phyloP scores from a whole-genome alignment of 1,284 basidiomycete species.

The Pterulicium gracile region DNA sequence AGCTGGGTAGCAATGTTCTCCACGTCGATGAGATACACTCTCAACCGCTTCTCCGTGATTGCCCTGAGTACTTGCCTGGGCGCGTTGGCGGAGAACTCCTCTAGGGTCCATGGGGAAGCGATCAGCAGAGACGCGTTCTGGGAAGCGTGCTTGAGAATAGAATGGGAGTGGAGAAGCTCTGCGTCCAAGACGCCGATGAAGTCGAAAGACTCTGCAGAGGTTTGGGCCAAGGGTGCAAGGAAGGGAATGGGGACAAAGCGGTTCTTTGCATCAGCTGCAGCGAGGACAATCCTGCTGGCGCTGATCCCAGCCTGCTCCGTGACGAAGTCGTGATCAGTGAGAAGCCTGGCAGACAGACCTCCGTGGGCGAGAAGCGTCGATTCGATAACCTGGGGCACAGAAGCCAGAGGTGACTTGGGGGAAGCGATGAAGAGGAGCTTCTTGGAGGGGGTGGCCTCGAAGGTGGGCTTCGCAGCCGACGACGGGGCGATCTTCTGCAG shows the following conservation, averaged over 20 bases:
- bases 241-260: conserved; percentile 37
- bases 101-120: conserved; percentile 47
- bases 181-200: conserved; percentile 67
- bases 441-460: conserved; percentile 25
- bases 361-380: conserved; percentile 45
- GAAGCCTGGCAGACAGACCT: conserved; percentile 41
- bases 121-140: conserved; percentile 48
- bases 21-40: conserved; percentile 49
- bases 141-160: conserved; percentile 47
- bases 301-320: conserved; percentile 59
- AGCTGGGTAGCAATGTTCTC: conserved; percentile 29
- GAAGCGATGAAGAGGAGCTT: conserved; percentile 56
- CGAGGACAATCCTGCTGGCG: conserved; percentile 48
- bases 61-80: conserved; percentile 28
- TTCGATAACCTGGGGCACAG: conserved; percentile 44
- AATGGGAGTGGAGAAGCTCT: conserved; percentile 55
- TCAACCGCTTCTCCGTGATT: conserved; percentile 38
- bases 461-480: conserved; percentile 11
- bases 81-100: conserved; percentile 49
- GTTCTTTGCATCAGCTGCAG: conserved; percentile 26
- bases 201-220: conserved; percentile 39
- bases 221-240: conserved; percentile 38
- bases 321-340: conserved; percentile 59
- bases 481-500: conserved; percentile 24
- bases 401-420: conserved; percentile 39